phyloP scores from a whole-genome alignment of 2,329 filamentous ascomycete genomes.

The Metarhizium humberi region DNA sequence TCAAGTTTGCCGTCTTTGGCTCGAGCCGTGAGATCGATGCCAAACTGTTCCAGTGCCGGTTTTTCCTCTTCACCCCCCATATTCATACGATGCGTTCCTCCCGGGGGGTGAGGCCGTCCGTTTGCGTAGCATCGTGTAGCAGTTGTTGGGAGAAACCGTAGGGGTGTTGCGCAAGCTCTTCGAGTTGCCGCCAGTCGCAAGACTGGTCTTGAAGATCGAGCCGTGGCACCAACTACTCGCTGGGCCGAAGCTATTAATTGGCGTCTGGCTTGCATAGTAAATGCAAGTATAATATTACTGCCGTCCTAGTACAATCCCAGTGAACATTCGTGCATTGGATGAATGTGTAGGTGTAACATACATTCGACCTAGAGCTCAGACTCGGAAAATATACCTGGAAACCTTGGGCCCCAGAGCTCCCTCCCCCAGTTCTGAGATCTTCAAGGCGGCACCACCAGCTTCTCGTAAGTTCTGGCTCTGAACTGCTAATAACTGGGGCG shows the following conservation, averaged over 20 bases:
- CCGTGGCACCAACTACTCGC: slow-evolving; percentile 23
- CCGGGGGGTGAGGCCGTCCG: slow-evolving; percentile 76
- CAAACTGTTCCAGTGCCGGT: slow-evolving; percentile 81
- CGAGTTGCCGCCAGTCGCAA: slow-evolving; percentile 16
- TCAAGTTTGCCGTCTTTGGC: slow-evolving; percentile 87
- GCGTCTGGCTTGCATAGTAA: slow-evolving; percentile 32
- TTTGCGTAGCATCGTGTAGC: slow-evolving; percentile 50
- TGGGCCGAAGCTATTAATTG: slow-evolving; percentile 29
- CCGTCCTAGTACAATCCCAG: neutral
- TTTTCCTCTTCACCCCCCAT: slow-evolving; percentile 69
- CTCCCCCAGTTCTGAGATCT: neutral
- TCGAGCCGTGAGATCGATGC: slow-evolving; percentile 77
- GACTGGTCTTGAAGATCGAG: slow-evolving; percentile 19
- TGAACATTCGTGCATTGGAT: neutral
- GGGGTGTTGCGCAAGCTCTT: slow-evolving; percentile 11
- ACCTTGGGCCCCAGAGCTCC: slow-evolving; percentile 7
- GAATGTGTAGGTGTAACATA: neutral
- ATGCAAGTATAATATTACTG: neutral
- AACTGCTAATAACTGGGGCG: neutral
- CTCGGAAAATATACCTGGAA: neutral
- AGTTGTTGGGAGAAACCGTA: slow-evolving; percentile 27
- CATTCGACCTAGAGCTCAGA: neutral
- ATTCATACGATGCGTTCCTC: slow-evolving; percentile 91
- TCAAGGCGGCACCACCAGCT: slow-evolving; percentile 20
- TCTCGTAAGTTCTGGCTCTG: slow-evolving; percentile 30